These are phyloP conservation scores for Neurospora pannonica DNA, from an alignment of 495 filamentous ascomycete species.

Conservation along the genomic window DNA sequence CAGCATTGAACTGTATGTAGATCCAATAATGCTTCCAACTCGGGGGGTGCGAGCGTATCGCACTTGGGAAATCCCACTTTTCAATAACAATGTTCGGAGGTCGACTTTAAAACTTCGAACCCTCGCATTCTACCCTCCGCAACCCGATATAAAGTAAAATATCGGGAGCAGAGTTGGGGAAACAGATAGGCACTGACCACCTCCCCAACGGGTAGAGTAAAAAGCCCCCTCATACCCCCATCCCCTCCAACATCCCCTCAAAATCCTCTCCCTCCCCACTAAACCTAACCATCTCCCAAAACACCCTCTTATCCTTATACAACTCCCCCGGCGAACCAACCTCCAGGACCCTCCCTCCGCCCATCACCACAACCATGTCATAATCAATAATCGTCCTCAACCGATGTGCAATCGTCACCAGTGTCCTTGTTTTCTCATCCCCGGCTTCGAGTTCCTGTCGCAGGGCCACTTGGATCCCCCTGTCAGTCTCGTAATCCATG, in stretches of 20 bases:
- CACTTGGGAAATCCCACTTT: neutral
- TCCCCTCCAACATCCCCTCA: conserved; percentile 12
- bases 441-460: conserved; percentile 27
- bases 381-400: conserved; percentile 42
- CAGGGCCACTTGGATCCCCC: conserved; percentile 40
- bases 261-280: conserved; percentile 42
- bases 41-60: neutral
- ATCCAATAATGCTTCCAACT: neutral
- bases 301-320: conserved; percentile 31
- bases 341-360: conserved; percentile 30
- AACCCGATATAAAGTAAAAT: no score
- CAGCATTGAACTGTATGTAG: no score
- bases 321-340: conserved; percentile 36
- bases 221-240: neutral
- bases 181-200: no score
- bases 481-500: conserved; percentile 48
- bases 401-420: conserved; percentile 44
- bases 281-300: conserved; percentile 42
- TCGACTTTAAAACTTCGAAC: neutral
- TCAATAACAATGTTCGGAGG: neutral
- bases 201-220: no score
- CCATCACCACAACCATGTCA: conserved; percentile 41
- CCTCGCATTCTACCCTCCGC: neutral
- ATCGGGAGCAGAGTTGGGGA: no score
- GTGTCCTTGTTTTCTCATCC: conserved; percentile 30